Evolutionary conservation across 169 alveolate genomes (phyloP).

Genomic region (Eimeria necatrix): DNA sequence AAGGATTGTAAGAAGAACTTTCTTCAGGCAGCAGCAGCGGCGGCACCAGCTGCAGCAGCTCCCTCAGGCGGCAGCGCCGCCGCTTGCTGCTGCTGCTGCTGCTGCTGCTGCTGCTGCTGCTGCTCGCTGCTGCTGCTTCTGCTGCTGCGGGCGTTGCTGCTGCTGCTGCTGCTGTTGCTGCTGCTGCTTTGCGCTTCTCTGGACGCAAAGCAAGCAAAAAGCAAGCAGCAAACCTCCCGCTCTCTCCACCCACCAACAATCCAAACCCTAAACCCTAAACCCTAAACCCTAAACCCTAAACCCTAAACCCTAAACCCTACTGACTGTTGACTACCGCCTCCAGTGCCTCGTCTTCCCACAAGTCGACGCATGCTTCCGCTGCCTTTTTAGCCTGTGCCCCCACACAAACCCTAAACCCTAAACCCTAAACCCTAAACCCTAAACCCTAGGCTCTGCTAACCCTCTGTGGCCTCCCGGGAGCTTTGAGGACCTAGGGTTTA

Average conservation of each 20-base stretch:
- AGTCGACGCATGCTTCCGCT: not conserved
- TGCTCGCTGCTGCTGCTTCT: not conserved
- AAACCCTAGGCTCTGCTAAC: too few species aligned
- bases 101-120: not conserved
- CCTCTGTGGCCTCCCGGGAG: not conserved
- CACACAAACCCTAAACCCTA: slow-evolving; percentile 12
- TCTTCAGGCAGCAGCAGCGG: slow-evolving; percentile 32
- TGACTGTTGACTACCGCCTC: not conserved
- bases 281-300: slow-evolving; percentile 51
- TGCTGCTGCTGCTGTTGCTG: slow-evolving; percentile 24
- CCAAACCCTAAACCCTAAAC: slow-evolving; percentile 13
- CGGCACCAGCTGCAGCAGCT: slow-evolving; percentile 10
- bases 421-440: too few species aligned
- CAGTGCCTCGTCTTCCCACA: slow-evolving; percentile 4
- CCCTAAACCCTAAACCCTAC: slow-evolving; percentile 41
- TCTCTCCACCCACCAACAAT: too few species aligned
- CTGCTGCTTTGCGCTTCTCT: slow-evolving; percentile 47
- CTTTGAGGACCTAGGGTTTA: not conserved
- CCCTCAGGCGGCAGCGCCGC: slow-evolving; percentile 43
- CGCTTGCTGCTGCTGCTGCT: slow-evolving; percentile 12
- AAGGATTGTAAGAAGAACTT: slow-evolving; percentile 7
- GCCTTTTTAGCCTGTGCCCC: not conserved
- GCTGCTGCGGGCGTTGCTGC: slow-evolving; percentile 4
- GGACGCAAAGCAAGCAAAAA: not conserved
- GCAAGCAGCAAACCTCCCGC: not conserved